These are phyloP conservation scores for Trichoderma harzianum DNA, from an alignment of 2,329 filamentous ascomycete species.

Conservation along the genomic window DNA sequence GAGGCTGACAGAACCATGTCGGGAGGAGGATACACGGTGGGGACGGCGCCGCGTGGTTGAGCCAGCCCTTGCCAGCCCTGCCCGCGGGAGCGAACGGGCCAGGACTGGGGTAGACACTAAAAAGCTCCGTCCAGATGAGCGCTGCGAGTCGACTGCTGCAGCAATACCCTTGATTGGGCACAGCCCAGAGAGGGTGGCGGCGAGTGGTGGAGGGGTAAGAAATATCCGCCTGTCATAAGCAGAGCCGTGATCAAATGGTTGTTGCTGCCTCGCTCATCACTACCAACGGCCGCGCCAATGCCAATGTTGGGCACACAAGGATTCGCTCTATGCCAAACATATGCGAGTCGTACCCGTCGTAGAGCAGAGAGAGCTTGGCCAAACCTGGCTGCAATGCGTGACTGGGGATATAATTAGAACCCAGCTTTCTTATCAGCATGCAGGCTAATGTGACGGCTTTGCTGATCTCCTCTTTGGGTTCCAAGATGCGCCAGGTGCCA, in stretches of 20 bases:
- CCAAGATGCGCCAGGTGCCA: not conserved
- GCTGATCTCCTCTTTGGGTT: constrained; percentile 8
- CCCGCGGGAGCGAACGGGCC: constrained; percentile 17
- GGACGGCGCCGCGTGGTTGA: constrained; percentile 19
- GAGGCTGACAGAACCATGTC: constrained; percentile 20
- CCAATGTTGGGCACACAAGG: constrained; percentile 15
- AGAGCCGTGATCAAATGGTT: constrained; percentile 7
- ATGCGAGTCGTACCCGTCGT: constrained; percentile 3
- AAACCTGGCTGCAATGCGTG: not conserved
- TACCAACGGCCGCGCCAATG: constrained; percentile 7
- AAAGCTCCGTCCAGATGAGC: constrained; percentile 17
- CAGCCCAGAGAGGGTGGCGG: constrained; percentile 5
- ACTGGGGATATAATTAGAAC: constrained; percentile 17
- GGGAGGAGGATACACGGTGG: constrained; percentile 9
- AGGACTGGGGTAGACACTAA: constrained; percentile 18
- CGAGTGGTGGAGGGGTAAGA: constrained; percentile 5
- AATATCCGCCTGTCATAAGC: constrained; percentile 10
- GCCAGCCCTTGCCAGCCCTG: constrained; percentile 21
- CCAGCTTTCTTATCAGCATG: not conserved
- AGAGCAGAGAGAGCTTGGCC: not conserved
- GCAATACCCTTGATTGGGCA: constrained; percentile 10
- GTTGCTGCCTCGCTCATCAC: constrained; percentile 7
- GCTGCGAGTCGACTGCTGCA: constrained; percentile 10
- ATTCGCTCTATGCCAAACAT: constrained; percentile 4
- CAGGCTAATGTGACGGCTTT: not conserved